phyloP scores from a whole-genome alignment of 441 rosid species.

The Gossypium davidsonii region DNA sequence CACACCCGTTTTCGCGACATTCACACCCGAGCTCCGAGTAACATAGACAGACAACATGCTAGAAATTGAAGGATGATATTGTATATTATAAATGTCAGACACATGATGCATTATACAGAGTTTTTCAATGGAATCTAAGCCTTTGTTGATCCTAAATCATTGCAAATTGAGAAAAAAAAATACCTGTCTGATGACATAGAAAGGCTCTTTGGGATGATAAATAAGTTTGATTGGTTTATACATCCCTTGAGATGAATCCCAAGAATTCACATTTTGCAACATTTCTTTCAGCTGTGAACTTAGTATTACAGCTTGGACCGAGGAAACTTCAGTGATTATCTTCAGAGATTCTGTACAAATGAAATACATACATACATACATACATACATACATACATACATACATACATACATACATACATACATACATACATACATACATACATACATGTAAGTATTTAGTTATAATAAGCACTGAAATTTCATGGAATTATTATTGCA shows the following conservation, averaged over 20 bases:
- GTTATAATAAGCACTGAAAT: too few relatives aligned
- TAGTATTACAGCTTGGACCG: conserved; percentile 61
- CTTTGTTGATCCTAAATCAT: too few relatives aligned
- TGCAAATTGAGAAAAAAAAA: not conserved
- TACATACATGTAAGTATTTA: too few relatives aligned
- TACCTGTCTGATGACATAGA: conserved; percentile 80
- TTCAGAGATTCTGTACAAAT: conserved; percentile 41
- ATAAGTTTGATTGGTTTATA: conserved; percentile 55
- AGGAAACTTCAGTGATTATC: conserved; percentile 53
- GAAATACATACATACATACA: too few relatives aligned
- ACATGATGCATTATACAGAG: too few relatives aligned
- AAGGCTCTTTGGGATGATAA: conserved; percentile 68
- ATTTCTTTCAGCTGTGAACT: conserved; percentile 74
- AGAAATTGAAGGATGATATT: too few relatives aligned
- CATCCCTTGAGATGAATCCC: conserved; percentile 34
- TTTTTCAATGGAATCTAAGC: too few relatives aligned
- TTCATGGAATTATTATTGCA: not conserved
- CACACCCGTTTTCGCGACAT: not conserved
- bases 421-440: too few relatives aligned
- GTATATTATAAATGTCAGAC: too few relatives aligned
- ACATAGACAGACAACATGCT: not conserved
- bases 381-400: too few relatives aligned
- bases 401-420: too few relatives aligned
- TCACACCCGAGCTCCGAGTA: not conserved
- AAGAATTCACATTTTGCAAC: conserved; percentile 40